Conservation (phyloP, 2,329 filamentous ascomycete species). For the Corynespora cassiicola region DNA sequence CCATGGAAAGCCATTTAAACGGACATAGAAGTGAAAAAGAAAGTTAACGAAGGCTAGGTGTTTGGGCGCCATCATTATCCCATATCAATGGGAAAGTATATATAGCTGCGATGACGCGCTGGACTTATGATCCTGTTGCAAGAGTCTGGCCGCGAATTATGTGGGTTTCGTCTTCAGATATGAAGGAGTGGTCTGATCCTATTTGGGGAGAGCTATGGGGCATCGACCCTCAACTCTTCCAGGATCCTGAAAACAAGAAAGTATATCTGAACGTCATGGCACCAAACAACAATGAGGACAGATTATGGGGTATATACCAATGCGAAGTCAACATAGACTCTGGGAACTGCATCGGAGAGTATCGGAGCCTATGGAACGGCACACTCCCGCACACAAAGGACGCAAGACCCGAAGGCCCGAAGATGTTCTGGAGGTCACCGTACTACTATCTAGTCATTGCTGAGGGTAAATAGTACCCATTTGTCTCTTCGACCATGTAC, state of each 20-base stretch:
- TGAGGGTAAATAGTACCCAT: too few relatives aligned
- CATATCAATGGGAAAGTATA: too few relatives aligned
- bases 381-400: too few relatives aligned
- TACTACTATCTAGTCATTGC: too few relatives aligned
- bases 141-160: slow-evolving; percentile 2
- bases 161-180: slow-evolving; percentile 1
- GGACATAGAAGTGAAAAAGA: too few relatives aligned
- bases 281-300: neutral
- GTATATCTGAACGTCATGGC: slow-evolving; percentile 3
- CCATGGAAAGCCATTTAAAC: too few relatives aligned
- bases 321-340: neutral
- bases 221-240: slow-evolving; percentile 2
- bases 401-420: too few relatives aligned
- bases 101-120: neutral
- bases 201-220: slow-evolving; percentile 3
- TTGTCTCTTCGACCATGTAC: too few relatives aligned
- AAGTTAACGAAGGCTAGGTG: too few relatives aligned
- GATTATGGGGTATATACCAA: slow-evolving; percentile 1
- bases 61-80: too few relatives aligned
- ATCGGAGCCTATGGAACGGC: neutral
- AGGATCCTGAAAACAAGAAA: slow-evolving; percentile 1
- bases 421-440: too few relatives aligned
- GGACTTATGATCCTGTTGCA: neutral
- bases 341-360: neutral
- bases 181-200: neutral